These are phyloP conservation scores for Leptographium galeiforme DNA, from an alignment of 2,329 filamentous ascomycete species.

Conservation along the genomic window DNA sequence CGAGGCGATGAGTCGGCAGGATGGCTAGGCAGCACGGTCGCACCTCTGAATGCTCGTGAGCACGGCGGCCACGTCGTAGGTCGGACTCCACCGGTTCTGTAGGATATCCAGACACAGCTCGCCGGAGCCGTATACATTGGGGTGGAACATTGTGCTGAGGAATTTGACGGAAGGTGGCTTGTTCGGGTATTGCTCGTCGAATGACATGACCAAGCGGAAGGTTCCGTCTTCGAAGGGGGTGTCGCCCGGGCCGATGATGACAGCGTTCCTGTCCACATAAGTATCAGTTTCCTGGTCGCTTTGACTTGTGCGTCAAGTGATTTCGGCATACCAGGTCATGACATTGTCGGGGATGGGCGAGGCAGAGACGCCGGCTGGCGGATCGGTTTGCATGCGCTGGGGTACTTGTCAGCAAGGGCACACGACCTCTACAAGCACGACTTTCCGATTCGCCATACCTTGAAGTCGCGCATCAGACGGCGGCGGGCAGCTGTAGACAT, in stretches of 20 bases:
- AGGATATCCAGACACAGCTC: slow-evolving; percentile 94
- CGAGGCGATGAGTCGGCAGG: background rate
- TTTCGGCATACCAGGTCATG: slow-evolving; percentile 66
- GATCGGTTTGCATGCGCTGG: slow-evolving; percentile 98
- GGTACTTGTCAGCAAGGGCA: background rate
- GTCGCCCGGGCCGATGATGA: slow-evolving; percentile 93
- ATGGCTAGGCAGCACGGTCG: background rate
- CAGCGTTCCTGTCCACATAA: slow-evolving; percentile 62
- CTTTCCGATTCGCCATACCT: slow-evolving; percentile 40
- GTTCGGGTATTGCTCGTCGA: slow-evolving; percentile 97
- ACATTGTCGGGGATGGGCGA: slow-evolving; percentile 94
- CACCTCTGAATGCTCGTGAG: slow-evolving; percentile 96
- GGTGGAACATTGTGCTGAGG: slow-evolving; percentile 98
- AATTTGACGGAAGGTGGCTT: slow-evolving; percentile 97
- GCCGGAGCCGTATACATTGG: slow-evolving; percentile 93
- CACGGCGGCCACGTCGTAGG: slow-evolving; percentile 94
- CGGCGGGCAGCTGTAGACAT: slow-evolving; percentile 88
- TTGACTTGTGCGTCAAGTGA: too few relatives aligned
- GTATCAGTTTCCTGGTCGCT: background rate
- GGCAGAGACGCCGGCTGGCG: slow-evolving; percentile 89
- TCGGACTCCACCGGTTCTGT: slow-evolving; percentile 97
- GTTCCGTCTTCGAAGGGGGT: slow-evolving; percentile 98
- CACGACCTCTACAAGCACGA: background rate
- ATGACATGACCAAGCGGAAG: slow-evolving; percentile 96
- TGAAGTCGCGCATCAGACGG: slow-evolving; percentile 98